Evolutionary conservation across 169 alveolate species (phyloP), one percentile per base, ranked within the genome.

Genomic region (Cryptosporidium ryanae): DNA sequence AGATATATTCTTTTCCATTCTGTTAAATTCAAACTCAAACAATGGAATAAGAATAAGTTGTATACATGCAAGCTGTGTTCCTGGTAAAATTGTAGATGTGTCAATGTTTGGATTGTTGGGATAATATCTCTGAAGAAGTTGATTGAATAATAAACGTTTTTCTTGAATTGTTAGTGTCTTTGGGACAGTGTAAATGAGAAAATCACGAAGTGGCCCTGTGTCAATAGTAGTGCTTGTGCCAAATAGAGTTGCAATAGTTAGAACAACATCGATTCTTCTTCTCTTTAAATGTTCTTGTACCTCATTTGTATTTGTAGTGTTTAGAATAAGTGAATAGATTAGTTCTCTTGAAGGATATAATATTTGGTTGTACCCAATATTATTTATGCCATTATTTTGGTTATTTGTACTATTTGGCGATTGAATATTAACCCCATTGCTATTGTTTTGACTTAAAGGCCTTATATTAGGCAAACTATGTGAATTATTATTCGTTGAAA

Each of bases 161-260:
- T 76, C 87, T 44, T 76, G 87, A 18, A 18, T 59, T 10, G 87
- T 17, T 13, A 76, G 55, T 6, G 87, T 76, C 25, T 61, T 76
- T 38, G 87, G 87, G n/a, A 76, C 87, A 6, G 68, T 76, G 23
- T 61, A 76, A 61, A 76, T 76, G 23, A 76, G 87, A 59, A 76
- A 76, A 76, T 76, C 87, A 17, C 87, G 87, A 48, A 76, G 50
- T 3, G 71, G 49, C 7, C 87, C 87, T 25, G 32, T 55, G 25
- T 76, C 87, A n/a, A 76, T 34, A n/a, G 87, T 76, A 23, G 87
- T 57, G 29, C 87, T 76, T 57, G 87, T 76, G 63, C 87, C 87
- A 55, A 76, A 76, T 55, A 76, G 61, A n/a, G 87, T 76, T 34
- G 87, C 87, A 59, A 76, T 76, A 8, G 87, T 76, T 23, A 76